phyloP scores from a whole-genome alignment of 306 rosid genomes.

The Potentilla sterilis region DNA sequence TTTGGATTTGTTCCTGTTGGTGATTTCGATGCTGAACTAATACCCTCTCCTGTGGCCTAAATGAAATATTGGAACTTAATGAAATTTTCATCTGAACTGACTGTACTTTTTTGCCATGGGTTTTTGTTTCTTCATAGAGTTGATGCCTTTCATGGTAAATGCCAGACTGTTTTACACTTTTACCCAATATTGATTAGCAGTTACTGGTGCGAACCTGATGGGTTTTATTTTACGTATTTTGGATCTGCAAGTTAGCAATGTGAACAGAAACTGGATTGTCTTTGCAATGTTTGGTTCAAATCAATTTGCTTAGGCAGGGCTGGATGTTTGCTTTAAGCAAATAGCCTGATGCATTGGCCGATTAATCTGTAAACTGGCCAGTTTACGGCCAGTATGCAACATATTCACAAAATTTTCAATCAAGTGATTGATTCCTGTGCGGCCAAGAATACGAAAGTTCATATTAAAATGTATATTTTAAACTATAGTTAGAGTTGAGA shows the following conservation, averaged over 20 bases:
- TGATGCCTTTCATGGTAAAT: not conserved
- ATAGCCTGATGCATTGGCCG: not conserved
- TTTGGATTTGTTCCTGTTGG: slow-evolving; percentile 16
- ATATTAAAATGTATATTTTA: too few species aligned
- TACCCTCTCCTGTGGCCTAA: not conserved
- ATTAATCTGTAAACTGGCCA: not conserved
- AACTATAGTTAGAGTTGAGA: too few species aligned
- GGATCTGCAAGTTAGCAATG: not conserved
- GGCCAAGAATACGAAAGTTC: too few species aligned
- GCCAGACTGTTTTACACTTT: not conserved
- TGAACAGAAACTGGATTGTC: not conserved
- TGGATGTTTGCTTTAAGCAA: not conserved
- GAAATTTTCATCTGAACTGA: not conserved
- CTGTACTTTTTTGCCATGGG: not conserved
- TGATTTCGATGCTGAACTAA: not conserved
- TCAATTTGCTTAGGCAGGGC: not conserved
- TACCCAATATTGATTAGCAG: not conserved
- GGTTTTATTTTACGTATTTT: too few species aligned
- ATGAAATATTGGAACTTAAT: slow-evolving; percentile 1
- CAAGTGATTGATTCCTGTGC: not conserved
- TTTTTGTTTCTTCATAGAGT: not conserved
- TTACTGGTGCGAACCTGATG: not conserved
- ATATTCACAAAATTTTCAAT: not conserved
- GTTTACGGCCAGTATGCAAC: not conserved
- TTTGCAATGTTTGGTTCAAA: not conserved